Evolutionary conservation across 2,329 filamentous ascomycete species (phyloP).

Genomic region (Nemania serpens): DNA sequence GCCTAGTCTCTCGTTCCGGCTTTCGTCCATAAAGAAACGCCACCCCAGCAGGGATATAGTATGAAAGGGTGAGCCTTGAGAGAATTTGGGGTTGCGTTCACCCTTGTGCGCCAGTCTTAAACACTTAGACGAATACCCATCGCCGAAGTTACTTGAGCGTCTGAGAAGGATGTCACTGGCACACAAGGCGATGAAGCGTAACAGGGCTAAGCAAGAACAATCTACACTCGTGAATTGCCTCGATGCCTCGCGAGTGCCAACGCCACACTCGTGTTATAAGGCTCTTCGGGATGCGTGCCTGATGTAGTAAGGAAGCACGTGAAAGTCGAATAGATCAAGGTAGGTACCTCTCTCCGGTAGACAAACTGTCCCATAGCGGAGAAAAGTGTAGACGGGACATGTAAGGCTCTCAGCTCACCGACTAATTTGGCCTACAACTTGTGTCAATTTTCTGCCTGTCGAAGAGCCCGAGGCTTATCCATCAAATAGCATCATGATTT

Average conservation of each 20-base stretch:
- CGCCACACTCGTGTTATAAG: conserved; percentile 3
- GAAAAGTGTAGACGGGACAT: too few relatives aligned
- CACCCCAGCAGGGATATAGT: neutral
- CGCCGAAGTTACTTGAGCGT: neutral
- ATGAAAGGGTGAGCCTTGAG: neutral
- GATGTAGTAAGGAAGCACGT: neutral
- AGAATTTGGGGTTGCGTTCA: neutral
- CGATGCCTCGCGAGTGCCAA: neutral
- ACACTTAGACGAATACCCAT: neutral
- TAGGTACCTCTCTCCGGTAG: too few relatives aligned
- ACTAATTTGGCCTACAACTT: too few relatives aligned
- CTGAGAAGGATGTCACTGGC: neutral
- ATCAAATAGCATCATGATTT: too few relatives aligned
- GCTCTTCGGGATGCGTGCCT: neutral
- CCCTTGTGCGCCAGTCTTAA: neutral
- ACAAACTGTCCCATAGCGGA: too few relatives aligned
- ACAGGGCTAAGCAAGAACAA: conserved; percentile 5
- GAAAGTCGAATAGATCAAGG: neutral
- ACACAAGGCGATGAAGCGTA: neutral
- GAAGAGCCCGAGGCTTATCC: too few relatives aligned
- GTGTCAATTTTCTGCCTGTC: too few relatives aligned
- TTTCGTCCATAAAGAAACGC: neutral
- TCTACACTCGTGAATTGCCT: neutral
- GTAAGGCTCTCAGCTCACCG: too few relatives aligned
- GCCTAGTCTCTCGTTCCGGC: neutral